Conservation (phyloP, 2,329 filamentous ascomycete genomes). For the Hirsutella minnesotensis region DNA sequence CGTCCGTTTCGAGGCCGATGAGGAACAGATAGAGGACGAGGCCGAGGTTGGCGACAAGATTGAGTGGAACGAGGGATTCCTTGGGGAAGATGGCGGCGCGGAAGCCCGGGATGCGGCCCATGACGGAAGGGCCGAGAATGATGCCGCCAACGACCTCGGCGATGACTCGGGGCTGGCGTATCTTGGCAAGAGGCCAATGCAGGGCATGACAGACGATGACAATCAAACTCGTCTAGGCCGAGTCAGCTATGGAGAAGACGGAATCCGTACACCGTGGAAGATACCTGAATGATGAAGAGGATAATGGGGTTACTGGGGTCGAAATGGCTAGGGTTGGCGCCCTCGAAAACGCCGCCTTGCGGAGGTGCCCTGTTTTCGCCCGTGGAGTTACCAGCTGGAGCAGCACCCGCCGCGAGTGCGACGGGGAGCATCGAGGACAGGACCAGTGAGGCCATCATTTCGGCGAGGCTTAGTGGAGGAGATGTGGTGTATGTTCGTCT, state of each 20-base stretch:
- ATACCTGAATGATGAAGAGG: constrained; percentile 63
- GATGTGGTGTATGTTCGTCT: background rate
- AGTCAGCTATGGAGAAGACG: background rate
- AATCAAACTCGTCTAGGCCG: constrained; percentile 27
- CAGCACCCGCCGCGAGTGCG: background rate
- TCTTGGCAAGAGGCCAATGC: constrained; percentile 64
- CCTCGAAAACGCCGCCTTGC: constrained; percentile 57
- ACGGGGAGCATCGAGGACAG: background rate
- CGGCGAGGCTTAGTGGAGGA: background rate
- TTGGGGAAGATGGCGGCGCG: constrained; percentile 63
- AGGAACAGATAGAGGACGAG: constrained; percentile 79
- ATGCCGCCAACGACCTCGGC: constrained; percentile 80
- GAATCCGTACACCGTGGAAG: background rate
- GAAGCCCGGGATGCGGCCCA: constrained; percentile 78
- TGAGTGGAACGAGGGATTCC: constrained; percentile 62
- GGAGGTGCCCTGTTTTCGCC: background rate
- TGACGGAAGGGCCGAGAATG: constrained; percentile 73
- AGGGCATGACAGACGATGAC: constrained; percentile 39
- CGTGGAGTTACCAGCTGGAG: background rate
- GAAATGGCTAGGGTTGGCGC: constrained; percentile 55
- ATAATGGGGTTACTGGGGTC: constrained; percentile 61
- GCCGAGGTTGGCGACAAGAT: constrained; percentile 70
- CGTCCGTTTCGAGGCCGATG: constrained; percentile 76
- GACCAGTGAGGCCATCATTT: background rate
- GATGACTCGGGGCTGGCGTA: constrained; percentile 73